A percentile compares a stretch with the other conserved stretches of the same genome.
Evolutionary conservation across 2,329 filamentous ascomycete species (phyloP).

Genomic region (Phoma herbarum): DNA sequence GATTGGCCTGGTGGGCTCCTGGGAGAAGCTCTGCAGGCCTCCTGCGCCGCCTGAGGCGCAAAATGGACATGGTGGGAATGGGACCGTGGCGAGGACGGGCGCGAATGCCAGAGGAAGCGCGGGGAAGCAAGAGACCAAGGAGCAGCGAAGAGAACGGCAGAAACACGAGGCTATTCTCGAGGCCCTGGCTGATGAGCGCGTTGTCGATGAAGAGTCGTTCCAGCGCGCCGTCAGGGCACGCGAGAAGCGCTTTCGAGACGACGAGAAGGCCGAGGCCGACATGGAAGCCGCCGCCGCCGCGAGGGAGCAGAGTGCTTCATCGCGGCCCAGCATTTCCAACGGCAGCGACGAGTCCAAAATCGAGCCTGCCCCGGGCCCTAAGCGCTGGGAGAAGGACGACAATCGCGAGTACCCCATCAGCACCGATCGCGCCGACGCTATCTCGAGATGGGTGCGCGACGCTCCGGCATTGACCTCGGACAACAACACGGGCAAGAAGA

Average conservation of each 20-base stretch:
- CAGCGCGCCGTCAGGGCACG: constrained; percentile 69
- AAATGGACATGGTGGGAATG: neutral
- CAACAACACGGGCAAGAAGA: constrained; percentile 35
- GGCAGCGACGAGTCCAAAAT: neutral
- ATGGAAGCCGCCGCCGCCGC: neutral
- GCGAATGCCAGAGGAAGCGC: constrained; percentile 8
- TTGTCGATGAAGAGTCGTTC: constrained; percentile 72
- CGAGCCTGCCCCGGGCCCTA: constrained; percentile 49
- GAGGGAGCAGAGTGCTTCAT: neutral
- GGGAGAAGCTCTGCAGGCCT: constrained; percentile 74
- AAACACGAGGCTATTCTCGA: constrained; percentile 73
- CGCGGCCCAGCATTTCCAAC: neutral
- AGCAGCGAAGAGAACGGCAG: constrained; percentile 66
- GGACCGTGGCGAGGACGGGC: neutral
- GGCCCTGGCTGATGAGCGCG: constrained; percentile 72
- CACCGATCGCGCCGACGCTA: constrained; percentile 73
- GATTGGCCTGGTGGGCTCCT: constrained; percentile 70
- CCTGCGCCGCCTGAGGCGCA: constrained; percentile 24
- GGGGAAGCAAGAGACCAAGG: constrained; percentile 53
- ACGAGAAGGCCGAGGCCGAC: constrained; percentile 58
- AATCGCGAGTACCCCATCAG: constrained; percentile 74
- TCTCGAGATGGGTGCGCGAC: constrained; percentile 73
- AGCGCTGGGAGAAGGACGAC: constrained; percentile 71
- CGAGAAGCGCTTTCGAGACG: constrained; percentile 65
- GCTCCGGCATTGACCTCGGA: constrained; percentile 53